Evolutionary conservation across 306 rosid genomes (phyloP).

Genomic region (Gleditsia sinensis): DNA sequence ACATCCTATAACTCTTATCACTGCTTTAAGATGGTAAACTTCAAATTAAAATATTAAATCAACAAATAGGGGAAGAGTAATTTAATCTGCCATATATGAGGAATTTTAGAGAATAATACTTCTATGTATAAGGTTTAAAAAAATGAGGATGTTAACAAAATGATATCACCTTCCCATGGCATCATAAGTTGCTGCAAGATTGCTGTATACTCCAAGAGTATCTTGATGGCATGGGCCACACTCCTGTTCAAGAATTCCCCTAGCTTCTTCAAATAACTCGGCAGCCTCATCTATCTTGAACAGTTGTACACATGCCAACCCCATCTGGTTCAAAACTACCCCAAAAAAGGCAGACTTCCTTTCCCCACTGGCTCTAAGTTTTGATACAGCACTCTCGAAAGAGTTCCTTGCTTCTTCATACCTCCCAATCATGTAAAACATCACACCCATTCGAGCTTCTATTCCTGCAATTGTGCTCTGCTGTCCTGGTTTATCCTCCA

Average conservation of each 20-base stretch:
- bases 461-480: slow-evolving; percentile 96
- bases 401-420: slow-evolving; percentile 81
- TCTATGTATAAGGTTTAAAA: background rate
- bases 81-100: background rate
- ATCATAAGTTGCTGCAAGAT: slow-evolving; percentile 99
- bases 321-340: slow-evolving; percentile 98
- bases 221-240: slow-evolving; percentile 98
- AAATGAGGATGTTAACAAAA: slow-evolving; percentile 14
- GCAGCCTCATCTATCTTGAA: slow-evolving; percentile 99
- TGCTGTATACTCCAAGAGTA: slow-evolving; percentile 95
- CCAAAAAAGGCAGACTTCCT: slow-evolving; percentile 98
- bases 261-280: slow-evolving; percentile 95
- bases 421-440: slow-evolving; percentile 86
- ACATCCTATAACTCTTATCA: background rate
- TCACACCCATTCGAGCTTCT: slow-evolving; percentile 98
- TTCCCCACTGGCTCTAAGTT: slow-evolving; percentile 93
- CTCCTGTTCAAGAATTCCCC: slow-evolving; percentile 89
- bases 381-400: slow-evolving; percentile 81
- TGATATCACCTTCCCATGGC: slow-evolving; percentile 91
- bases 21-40: background rate
- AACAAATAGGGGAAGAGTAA: background rate
- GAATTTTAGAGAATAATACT: background rate
- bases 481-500: slow-evolving; percentile 98
- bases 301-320: slow-evolving; percentile 91
- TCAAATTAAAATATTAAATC: slow-evolving; percentile 2